A percentile compares a stretch with the other conserved stretches of the same genome.
Conservation (phyloP, 306 rosid species). For the Cicer judaicum region DNA sequence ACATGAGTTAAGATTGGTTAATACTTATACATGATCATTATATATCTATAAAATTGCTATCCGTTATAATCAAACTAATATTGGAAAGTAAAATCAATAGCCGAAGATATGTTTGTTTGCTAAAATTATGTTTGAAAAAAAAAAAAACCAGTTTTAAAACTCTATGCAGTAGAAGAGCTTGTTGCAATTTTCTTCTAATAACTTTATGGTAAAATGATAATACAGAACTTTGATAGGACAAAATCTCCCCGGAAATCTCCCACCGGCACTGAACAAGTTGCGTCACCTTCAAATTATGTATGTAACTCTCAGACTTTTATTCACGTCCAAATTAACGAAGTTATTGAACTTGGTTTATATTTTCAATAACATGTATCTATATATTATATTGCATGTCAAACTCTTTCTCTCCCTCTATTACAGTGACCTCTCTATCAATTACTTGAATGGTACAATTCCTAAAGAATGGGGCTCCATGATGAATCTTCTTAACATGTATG, state of each 20-base stretch:
- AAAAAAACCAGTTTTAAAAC: background rate
- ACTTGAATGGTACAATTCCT: constrained; percentile 65
- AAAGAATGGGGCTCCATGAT: constrained; percentile 58
- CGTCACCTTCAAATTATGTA: constrained; percentile 59
- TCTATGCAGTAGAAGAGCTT: background rate
- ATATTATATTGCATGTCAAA: background rate
- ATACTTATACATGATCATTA: background rate
- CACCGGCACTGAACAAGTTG: constrained; percentile 48
- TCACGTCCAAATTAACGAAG: background rate
- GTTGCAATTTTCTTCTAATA: background rate
- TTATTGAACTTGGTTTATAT: background rate
- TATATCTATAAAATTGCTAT: background rate
- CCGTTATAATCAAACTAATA: background rate
- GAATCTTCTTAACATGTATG: constrained; percentile 51
- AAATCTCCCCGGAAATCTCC: constrained; percentile 60
- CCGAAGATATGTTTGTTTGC: background rate
- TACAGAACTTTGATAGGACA: constrained; percentile 49
- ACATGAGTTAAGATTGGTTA: background rate
- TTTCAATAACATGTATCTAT: background rate
- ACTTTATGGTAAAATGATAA: background rate
- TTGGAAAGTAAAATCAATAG: background rate
- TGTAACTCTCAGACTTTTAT: constrained; percentile 18
- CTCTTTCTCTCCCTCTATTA: background rate
- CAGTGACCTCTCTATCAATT: constrained; percentile 62
- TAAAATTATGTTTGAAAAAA: background rate